Conservation (phyloP, 441 rosid genomes). For the Pelargonium australe region DNA sequence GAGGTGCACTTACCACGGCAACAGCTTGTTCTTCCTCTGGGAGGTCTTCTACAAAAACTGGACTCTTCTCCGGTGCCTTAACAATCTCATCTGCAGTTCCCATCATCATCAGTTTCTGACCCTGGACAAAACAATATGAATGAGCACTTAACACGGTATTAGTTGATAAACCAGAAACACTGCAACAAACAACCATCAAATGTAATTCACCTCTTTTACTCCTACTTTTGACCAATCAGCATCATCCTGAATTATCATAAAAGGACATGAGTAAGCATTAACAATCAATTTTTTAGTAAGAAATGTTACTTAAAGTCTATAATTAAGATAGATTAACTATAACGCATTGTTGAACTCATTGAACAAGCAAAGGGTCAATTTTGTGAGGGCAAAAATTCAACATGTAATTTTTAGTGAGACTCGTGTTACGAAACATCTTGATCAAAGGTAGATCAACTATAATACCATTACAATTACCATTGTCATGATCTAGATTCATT, state of each 20-base stretch:
- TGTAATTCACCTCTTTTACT: conserved; percentile 55
- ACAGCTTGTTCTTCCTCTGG: conserved; percentile 79
- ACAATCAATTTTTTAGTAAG: neutral
- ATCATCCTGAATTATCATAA: conserved; percentile 60
- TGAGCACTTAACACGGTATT: neutral
- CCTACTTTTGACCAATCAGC: conserved; percentile 87
- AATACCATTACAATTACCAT: neutral
- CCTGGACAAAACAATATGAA: conserved; percentile 37
- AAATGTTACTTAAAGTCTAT: conserved; percentile 1
- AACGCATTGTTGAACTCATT: no score
- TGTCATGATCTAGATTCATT: neutral
- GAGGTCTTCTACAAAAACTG: conserved; percentile 88
- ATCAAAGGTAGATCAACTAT: neutral
- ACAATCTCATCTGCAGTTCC: conserved; percentile 96
- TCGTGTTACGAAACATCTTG: neutral
- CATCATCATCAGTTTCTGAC: conserved; percentile 99
- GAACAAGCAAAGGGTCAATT: no score
- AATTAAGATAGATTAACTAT: no score
- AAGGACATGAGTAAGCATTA: conserved; percentile 10
- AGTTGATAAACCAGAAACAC: neutral
- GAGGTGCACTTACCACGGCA: conserved; percentile 41
- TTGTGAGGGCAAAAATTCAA: no score
- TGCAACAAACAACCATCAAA: conserved; percentile 3
- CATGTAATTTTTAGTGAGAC: no score
- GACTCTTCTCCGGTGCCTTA: conserved; percentile 88